Evolutionary conservation across 495 filamentous ascomycete species (phyloP).

Genomic region (Penicillium diatomitis): DNA sequence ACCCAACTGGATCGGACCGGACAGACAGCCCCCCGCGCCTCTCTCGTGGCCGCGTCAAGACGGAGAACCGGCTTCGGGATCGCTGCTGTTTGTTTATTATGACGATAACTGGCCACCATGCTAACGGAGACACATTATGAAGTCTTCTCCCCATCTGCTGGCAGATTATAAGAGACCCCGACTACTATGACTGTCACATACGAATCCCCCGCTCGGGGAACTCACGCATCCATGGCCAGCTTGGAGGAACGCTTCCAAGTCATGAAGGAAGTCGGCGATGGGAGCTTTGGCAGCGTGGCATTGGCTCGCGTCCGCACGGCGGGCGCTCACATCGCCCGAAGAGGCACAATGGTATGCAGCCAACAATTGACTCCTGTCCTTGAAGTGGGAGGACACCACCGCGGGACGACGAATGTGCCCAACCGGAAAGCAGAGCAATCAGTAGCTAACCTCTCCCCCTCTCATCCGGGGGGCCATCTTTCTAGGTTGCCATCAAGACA

Average conservation of each 20-base stretch:
- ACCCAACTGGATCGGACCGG: too few relatives aligned
- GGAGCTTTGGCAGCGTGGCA: slow-evolving; percentile 94
- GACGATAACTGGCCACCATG: too few relatives aligned
- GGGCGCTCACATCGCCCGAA: slow-evolving; percentile 77
- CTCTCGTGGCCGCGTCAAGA: too few relatives aligned
- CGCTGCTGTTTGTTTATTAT: background rate
- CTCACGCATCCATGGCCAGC: slow-evolving; percentile 40
- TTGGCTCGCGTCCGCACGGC: slow-evolving; percentile 84
- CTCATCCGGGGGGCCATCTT: too few relatives aligned
- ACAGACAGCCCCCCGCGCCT: too few relatives aligned
- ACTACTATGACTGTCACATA: slow-evolving; percentile 59
- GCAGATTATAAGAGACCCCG: slow-evolving; percentile 28
- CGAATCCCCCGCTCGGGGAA: slow-evolving; percentile 50
- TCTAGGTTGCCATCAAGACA: slow-evolving; percentile 94
- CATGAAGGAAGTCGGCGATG: slow-evolving; percentile 96
- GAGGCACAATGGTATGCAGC: slow-evolving; percentile 75
- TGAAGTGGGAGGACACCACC: too few relatives aligned
- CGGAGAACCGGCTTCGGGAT: too few relatives aligned
- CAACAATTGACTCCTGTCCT: background rate
- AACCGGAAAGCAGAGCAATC: too few relatives aligned
- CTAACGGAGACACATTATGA: slow-evolving; percentile 9
- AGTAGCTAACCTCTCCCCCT: too few relatives aligned
- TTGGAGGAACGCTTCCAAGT: slow-evolving; percentile 91
- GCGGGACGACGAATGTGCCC: too few relatives aligned
- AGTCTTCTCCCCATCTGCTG: slow-evolving; percentile 33